Base-by-base conservation (phyloP, 2,329 filamentous ascomycete species). In the Decorospora gaudefroyi region DNA sequence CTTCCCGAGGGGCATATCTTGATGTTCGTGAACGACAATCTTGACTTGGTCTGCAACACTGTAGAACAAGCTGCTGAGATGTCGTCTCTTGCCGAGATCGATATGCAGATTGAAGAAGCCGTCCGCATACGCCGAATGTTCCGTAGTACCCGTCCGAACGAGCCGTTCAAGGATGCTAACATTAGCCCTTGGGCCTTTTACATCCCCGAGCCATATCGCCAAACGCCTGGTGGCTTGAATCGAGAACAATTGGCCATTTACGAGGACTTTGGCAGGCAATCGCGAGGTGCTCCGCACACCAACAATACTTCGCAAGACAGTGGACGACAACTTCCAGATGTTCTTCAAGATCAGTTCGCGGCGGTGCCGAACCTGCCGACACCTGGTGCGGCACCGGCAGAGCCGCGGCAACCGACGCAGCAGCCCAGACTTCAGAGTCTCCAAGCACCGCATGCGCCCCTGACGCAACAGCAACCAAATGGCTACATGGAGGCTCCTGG, bases 21-120 rank as follows among this genome's bases (percentile, higher is more conserved):
- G 43, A 96, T 99, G 89, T 97, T 95, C 71, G 92, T 99, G 49
- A 99, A 97, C 69, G 92, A 95, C 55, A 99, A 99, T 67, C 80
- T 99, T 19, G 93, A 99, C 59, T 80, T 90, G 27, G 92, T 95
- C 32, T 97, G 93, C 65, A 87, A 83, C 59, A 88, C 96, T 51
- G 95, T 99, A 31, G 93, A 99, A 71, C 90, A 93, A 70, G 91
- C 93, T 38, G 95, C 93, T 3, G 92, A 97, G 68, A 88, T 95
- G 62, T 88, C 92, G 49, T 93, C 93, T 7, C 78, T 96, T 26
- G 87, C 89, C 2, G 93, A 99, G 69, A 97, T 99, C 46, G 92
- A 99, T 68, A 88, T 95, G 51, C 87, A 96, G 72, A 87, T 99
- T 34, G 87, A 93, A 67, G 75, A 80, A 15, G 88, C 95, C 52